Evolutionary conservation across 768 basidiomycete species (phyloP).

Genomic region (Leccinellum rugosiceps): DNA sequence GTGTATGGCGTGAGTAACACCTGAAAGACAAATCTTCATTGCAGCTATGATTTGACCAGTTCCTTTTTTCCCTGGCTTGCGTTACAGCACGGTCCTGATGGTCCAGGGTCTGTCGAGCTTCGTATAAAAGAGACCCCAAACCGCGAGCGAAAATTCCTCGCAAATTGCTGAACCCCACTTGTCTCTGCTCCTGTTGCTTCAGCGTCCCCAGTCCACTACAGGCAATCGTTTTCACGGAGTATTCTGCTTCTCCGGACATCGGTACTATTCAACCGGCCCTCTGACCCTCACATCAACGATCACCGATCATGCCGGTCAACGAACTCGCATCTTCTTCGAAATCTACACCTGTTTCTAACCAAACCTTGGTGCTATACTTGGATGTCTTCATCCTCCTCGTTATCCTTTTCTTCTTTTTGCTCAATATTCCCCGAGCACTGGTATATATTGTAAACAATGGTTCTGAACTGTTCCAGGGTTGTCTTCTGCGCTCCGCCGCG

Average conservation of each 20-base stretch:
- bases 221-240: no score
- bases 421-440: slow-evolving; percentile 45
- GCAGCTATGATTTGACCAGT: background rate
- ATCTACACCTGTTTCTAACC: background rate
- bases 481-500: slow-evolving; percentile 37
- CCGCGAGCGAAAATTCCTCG: background rate
- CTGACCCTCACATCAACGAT: background rate
- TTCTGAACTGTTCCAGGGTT: slow-evolving; percentile 48
- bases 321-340: background rate
- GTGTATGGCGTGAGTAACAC: background rate
- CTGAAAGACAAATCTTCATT: background rate
- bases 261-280: background rate
- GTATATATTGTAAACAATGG: slow-evolving; percentile 45
- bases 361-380: slow-evolving; percentile 31
- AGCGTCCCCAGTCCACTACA: no score
- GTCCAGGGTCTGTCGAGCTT: background rate
- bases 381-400: slow-evolving; percentile 44
- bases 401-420: slow-evolving; percentile 38
- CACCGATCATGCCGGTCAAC: slow-evolving; percentile 7
- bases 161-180: background rate
- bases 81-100: background rate
- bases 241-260: background rate
- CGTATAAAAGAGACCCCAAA: background rate
- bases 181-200: no score
- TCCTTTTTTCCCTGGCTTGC: background rate